Evolutionary conservation across 2,329 filamentous ascomycete species (phyloP), one percentile per base, ranked within the genome.

Genomic region (Paecilomyces variotii): DNA sequence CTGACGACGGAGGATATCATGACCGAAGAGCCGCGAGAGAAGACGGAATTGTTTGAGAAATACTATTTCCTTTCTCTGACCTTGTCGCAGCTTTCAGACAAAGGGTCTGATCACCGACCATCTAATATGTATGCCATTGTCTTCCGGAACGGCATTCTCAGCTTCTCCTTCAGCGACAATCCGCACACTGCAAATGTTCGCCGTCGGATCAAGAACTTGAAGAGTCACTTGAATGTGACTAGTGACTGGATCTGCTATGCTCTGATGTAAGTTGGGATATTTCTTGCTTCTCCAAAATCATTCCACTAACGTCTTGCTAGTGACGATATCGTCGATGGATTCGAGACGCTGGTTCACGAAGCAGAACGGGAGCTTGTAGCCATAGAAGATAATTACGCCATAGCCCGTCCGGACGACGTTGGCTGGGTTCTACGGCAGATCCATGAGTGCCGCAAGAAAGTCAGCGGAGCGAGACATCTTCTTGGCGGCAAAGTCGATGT

Each of bases 161-260:
- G 90, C 69, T 97, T 97, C 78, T 94, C 90, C 64, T 96, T 94
- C 72, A 84, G 84, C 54, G 86, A 86, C 26, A 95, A 93, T 68
- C 84, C 85, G 1, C 92, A 97, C 72, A 89, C 91, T 7, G 83
- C 85, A 30, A 89, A 93, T 62, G 92, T 97, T n/a, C 86, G 91
- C 63, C 90, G 88, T 78, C 86, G 93, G 69, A 97, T 97, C 67
- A 87, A 89, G 14, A 87, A 90, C 64, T 80, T 97, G 56, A 91
- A 94, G 70, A 93, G 97, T 68, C 96, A 96, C 69, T 87, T 97
- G 67, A 87, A 90, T 61, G 80, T 97, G 53, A 95, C 90, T 69
- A 91, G 91, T 65, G 93, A 97, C 76, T 97, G 93, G 91, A 93
- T 97, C 66, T 97, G 92, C 78, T 97, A 97, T 71, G 93, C 93